phyloP scores from a whole-genome alignment of 257 asterid genomes.

The Solanum okadae region DNA sequence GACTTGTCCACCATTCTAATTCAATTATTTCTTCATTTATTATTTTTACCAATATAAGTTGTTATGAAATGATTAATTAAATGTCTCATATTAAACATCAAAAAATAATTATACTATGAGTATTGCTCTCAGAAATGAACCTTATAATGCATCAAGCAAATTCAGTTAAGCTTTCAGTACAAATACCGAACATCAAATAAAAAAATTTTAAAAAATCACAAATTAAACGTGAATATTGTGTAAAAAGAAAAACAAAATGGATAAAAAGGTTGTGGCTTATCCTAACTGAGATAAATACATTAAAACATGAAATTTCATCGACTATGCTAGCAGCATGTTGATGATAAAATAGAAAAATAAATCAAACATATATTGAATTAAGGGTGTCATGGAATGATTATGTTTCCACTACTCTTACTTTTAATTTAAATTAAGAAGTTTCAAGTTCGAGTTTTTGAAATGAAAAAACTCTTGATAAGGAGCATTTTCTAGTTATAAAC shows the following conservation, averaged over 20 bases:
- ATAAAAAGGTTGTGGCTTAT: background rate
- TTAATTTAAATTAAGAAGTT: background rate
- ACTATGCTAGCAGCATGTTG: background rate
- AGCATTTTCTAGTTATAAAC: no score
- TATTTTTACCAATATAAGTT: background rate
- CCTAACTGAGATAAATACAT: background rate
- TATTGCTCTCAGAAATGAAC: background rate
- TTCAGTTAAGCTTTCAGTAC: background rate
- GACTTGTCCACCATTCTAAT: background rate
- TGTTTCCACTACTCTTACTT: background rate
- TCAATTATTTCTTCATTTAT: background rate
- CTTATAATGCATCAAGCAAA: background rate
- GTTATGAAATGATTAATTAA: background rate
- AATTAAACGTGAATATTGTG: background rate
- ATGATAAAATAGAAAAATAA: background rate
- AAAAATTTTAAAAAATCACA: no score
- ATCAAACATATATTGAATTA: background rate
- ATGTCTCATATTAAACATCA: fast-evolving
- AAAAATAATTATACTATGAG: background rate
- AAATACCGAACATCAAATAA: fast-evolving
- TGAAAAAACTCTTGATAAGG: background rate
- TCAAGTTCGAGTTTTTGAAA: background rate
- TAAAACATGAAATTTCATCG: background rate
- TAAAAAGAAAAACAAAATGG: background rate
- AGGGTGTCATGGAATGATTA: background rate